A percentile compares a stretch with the other conserved stretches of the same genome.
phyloP scores from a whole-genome alignment of 495 filamentous ascomycete species.

The Viridothelium virens region DNA sequence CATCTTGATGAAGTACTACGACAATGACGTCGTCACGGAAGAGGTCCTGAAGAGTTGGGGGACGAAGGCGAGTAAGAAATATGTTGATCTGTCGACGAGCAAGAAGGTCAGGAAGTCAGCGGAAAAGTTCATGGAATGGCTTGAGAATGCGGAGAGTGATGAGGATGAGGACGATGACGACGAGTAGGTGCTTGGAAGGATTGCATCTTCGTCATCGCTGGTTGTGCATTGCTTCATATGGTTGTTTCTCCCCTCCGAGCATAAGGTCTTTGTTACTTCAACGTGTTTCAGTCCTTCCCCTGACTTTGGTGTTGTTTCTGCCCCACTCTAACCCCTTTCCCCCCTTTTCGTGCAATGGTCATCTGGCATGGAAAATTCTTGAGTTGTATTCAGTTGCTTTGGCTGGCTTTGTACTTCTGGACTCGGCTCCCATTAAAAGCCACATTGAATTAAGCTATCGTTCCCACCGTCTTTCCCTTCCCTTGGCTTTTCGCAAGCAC shows the following conservation, averaged over 20 bases:
- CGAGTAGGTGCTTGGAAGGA: not conserved
- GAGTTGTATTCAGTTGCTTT: not conserved
- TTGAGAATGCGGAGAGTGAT: constrained; percentile 82
- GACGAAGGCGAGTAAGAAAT: constrained; percentile 91
- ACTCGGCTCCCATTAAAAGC: not conserved
- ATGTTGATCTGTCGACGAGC: constrained; percentile 79
- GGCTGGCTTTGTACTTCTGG: not conserved
- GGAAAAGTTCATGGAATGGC: constrained; percentile 89
- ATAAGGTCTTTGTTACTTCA: not conserved
- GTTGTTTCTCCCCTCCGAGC: not conserved
- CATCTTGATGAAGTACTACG: constrained; percentile 79
- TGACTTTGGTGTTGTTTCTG: not conserved
- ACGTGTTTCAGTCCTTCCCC: not conserved
- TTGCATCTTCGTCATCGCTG: not conserved
- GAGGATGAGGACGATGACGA: constrained; percentile 57
- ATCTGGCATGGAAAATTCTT: not conserved
- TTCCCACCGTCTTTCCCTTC: not conserved
- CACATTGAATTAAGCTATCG: not conserved
- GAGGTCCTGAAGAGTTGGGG: constrained; percentile 87
- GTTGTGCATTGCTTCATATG: not conserved
- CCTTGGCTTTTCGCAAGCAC: no score
- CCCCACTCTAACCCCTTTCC: not conserved
- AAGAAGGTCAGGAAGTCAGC: constrained; percentile 95
- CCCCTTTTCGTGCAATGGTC: not conserved
- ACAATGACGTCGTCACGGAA: constrained; percentile 79